A percentile compares a stretch with the other conserved stretches of the same genome.
Conservation (phyloP, 2,329 filamentous ascomycete species). For the Cladosporium sp. region DNA sequence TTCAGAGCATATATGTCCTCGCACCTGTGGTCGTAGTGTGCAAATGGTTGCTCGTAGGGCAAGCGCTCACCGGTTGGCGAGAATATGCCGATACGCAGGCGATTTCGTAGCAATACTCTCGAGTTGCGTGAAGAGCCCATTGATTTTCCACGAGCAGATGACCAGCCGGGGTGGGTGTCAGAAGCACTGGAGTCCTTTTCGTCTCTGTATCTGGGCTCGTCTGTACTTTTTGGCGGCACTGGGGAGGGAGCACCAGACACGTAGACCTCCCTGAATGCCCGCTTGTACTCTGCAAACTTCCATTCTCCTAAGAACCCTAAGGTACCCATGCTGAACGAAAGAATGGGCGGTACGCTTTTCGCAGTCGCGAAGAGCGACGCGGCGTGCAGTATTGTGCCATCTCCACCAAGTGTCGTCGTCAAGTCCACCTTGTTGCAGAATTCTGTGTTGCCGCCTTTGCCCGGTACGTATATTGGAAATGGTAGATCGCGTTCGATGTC, state of each 20-base stretch:
- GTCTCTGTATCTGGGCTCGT: constrained; percentile 16
- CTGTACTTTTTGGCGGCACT: constrained; percentile 16
- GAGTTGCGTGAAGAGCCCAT: constrained; percentile 70
- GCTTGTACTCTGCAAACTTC: constrained; percentile 90
- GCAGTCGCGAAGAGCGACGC: constrained; percentile 81
- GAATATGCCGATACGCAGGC: constrained; percentile 80
- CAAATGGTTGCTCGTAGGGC: constrained; percentile 28
- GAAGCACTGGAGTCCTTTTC: constrained; percentile 12
- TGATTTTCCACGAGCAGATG: constrained; percentile 68
- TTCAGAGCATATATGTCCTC: constrained; percentile 71
- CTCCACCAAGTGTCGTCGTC: constrained; percentile 83
- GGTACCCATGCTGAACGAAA: constrained; percentile 96
- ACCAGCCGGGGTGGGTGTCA: constrained; percentile 53
- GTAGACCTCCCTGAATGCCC: constrained; percentile 86
- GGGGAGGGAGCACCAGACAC: constrained; percentile 59
- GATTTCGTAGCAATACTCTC: constrained; percentile 77
- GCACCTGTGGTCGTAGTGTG: constrained; percentile 27
- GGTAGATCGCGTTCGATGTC: constrained; percentile 63
- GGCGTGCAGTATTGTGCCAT: constrained; percentile 83
- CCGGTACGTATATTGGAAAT: constrained; percentile 62
- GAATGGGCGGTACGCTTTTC: constrained; percentile 74
- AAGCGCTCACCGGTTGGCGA: constrained; percentile 56
- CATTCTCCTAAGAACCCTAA: constrained; percentile 93
- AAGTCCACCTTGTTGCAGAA: constrained; percentile 80
- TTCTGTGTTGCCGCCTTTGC: constrained; percentile 16